Evolutionary conservation across 2,329 filamentous ascomycete genomes (phyloP).

Genomic region (Exophiala oligosperma): DNA sequence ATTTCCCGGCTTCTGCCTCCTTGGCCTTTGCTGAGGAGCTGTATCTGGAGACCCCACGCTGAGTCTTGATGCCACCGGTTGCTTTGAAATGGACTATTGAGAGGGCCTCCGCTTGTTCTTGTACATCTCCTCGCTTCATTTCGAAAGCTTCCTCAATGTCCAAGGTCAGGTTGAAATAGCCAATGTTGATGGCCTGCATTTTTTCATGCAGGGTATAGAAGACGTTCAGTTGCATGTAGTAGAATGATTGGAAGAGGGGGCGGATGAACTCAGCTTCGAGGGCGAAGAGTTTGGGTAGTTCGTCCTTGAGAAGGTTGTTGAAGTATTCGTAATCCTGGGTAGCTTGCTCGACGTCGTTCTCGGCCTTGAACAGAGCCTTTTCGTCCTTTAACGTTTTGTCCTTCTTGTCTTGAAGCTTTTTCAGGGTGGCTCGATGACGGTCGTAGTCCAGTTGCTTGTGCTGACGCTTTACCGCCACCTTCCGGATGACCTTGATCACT

Average conservation of each 20-base stretch:
- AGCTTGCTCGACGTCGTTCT: slow-evolving; percentile 84
- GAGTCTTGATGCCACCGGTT: slow-evolving; percentile 59
- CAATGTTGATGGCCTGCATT: slow-evolving; percentile 97
- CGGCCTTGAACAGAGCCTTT: slow-evolving; percentile 93
- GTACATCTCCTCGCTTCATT: slow-evolving; percentile 82
- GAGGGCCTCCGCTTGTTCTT: slow-evolving; percentile 82
- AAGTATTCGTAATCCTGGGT: slow-evolving; percentile 98
- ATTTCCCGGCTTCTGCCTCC: slow-evolving; percentile 27
- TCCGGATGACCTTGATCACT: slow-evolving; percentile 93
- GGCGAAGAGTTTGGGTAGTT: slow-evolving; percentile 85
- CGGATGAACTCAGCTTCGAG: slow-evolving; percentile 94
- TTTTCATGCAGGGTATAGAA: slow-evolving; percentile 98
- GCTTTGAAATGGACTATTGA: slow-evolving; percentile 90
- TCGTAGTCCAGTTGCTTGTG: slow-evolving; percentile 98
- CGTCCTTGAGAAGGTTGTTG: slow-evolving; percentile 94
- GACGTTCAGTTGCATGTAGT: slow-evolving; percentile 99
- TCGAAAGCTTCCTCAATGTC: slow-evolving; percentile 91
- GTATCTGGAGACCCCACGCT: slow-evolving; percentile 30
- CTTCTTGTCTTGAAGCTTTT: slow-evolving; percentile 97
- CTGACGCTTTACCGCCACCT: slow-evolving; percentile 83
- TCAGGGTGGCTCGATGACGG: slow-evolving; percentile 75
- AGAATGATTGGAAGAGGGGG: slow-evolving; percentile 97
- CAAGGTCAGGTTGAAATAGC: slow-evolving; percentile 89
- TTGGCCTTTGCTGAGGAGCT: slow-evolving; percentile 31
- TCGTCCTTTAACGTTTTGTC: slow-evolving; percentile 95